These are phyloP conservation scores for Linnemannia elongata DNA, from an alignment of 192 early-diverging fungal species.

Conservation along the genomic window DNA sequence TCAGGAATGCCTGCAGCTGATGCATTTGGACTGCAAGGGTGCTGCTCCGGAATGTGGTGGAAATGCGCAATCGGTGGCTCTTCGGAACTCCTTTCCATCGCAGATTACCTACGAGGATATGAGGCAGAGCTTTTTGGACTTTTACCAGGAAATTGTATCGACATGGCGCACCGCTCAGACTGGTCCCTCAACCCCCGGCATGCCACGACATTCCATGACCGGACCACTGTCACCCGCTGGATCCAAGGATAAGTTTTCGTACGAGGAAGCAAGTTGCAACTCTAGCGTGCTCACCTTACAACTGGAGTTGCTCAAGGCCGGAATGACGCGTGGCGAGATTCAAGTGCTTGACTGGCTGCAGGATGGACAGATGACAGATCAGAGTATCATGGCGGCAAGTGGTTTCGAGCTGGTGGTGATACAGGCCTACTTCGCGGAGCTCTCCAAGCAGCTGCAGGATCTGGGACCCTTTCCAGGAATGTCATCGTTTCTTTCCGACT, in stretches of 20 bases:
- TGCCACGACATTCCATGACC: conserved; percentile 53
- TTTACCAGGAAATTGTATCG: conserved; percentile 39
- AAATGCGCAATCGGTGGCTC: conserved; percentile 8
- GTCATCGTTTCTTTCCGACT: conserved; percentile 56
- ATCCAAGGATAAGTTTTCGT: conserved; percentile 42
- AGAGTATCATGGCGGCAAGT: conserved; percentile 20
- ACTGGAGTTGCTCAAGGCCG: conserved; percentile 33
- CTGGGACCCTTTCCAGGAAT: background rate
- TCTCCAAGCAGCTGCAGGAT: conserved; percentile 10
- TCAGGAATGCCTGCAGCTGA: conserved; percentile 61
- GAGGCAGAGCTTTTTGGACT: conserved; percentile 47
- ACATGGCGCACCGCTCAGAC: conserved; percentile 31
- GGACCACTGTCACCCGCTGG: conserved; percentile 22
- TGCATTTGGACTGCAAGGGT: conserved; percentile 59
- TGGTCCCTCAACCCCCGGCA: conserved; percentile 48
- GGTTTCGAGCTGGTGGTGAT: conserved; percentile 44
- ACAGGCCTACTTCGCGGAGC: conserved; percentile 30
- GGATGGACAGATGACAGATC: background rate
- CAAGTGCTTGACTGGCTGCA: conserved; percentile 34
- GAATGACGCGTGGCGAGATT: conserved; percentile 36
- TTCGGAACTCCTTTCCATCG: conserved; percentile 47
- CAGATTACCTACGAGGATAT: conserved; percentile 49
- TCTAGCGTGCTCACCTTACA: conserved; percentile 33
- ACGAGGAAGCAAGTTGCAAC: conserved; percentile 49
- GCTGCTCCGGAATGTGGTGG: conserved; percentile 7